These are phyloP conservation scores for Colletotrichum godetiae DNA, from an alignment of 2,329 filamentous ascomycete species.

Conservation along the genomic window DNA sequence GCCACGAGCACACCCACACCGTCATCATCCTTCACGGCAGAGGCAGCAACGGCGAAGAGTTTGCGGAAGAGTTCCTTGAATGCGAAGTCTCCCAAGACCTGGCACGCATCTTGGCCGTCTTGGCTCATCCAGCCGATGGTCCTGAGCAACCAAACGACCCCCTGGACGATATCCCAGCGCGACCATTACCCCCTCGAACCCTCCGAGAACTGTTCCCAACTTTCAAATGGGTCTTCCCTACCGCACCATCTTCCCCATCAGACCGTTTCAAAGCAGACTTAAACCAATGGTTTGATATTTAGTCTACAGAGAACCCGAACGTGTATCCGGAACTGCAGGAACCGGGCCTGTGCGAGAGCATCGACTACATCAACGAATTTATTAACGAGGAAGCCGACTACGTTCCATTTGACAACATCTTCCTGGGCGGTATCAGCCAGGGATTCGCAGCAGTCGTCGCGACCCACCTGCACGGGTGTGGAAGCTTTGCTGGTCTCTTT, in stretches of 20 bases:
- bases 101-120: not conserved
- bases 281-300: conserved; percentile 46
- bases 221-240: conserved; percentile 45
- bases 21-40: conserved; percentile 59
- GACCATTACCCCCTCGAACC: conserved; percentile 30
- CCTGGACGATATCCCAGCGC: too few relatives aligned
- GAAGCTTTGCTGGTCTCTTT: conserved; percentile 41
- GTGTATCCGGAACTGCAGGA: conserved; percentile 38
- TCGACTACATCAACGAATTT: conserved; percentile 34
- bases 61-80: conserved; percentile 53
- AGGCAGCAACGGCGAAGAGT: conserved; percentile 51
- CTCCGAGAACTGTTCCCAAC: conserved; percentile 39
- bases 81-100: conserved; percentile 41
- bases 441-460: conserved; percentile 43
- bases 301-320: conserved; percentile 32
- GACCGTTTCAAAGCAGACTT: conserved; percentile 38
- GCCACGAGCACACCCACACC: conserved; percentile 52
- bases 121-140: not conserved
- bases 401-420: conserved; percentile 40
- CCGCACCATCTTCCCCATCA: conserved; percentile 34
- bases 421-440: conserved; percentile 46
- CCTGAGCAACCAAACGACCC: not conserved
- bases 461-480: conserved; percentile 26
- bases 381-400: conserved; percentile 39
- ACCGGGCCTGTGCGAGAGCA: conserved; percentile 39